Evolutionary conservation across 192 early-diverging fungal genomes (phyloP), one percentile per base, ranked within the genome.

Genomic region (Paraglomus brasilianum): DNA sequence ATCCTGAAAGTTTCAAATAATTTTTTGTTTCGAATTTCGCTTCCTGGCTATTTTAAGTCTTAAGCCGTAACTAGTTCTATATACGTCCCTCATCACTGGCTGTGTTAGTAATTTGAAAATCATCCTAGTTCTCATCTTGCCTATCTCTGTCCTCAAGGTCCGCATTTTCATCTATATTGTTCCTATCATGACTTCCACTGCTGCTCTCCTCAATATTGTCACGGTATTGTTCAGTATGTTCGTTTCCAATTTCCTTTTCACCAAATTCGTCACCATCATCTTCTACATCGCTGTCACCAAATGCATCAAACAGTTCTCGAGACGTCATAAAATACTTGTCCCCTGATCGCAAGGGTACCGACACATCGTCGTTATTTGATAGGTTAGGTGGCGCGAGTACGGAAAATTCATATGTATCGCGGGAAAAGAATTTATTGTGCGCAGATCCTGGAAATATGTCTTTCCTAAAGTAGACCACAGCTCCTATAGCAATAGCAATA

Each of bases 251-350:
- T 36, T 69, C 55, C 45, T 55, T 58, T 56, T 47, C 48, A 44
- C 52, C 42, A 38, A 39, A 56, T 22, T 68, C 24, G 36, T 22
- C 48, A 14, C 51, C 48, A 24, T 60, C 66, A 13, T 53, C 65
- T 40, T 76, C 75, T 10, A 49, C 73, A 57, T 76, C 75, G 14
- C 46, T 73, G 44, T 75, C 73, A 1, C 73, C 75, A 42, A 76
- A 76, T 51, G 71, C 73, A 30, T 69, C 55, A 65, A 65, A 76
- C 43, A 72, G 57, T 45, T 74, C 75, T 21, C 44, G 64, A 14
- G 72, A 52, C 14, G 44, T 55, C 38, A 50, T 70, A 44, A 68
- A 75, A 21, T 59, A 59, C 36, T 66, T 64, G 10, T 48, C 38
- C 7, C 66, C 57, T 46, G 36, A 65, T 15, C 21, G 21, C n/a